These are phyloP conservation scores for Claviceps sp. DNA, from an alignment of 2,329 filamentous ascomycete species.

Conservation along the genomic window DNA sequence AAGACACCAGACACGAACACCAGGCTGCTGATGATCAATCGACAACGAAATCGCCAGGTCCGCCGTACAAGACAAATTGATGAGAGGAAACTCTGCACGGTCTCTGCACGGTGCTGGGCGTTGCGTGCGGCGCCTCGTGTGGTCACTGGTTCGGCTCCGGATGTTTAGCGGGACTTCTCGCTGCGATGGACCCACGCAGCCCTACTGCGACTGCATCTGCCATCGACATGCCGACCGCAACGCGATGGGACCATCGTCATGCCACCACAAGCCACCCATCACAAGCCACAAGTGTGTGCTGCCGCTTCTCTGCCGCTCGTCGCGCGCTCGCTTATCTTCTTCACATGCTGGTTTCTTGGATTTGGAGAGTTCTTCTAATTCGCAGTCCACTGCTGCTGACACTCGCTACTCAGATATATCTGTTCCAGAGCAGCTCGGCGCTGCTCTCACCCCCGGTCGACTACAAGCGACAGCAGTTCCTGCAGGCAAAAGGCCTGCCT, in stretches of 20 bases:
- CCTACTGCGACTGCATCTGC: too few species aligned
- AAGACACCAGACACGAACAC: too few species aligned
- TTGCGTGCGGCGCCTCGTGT: too few species aligned
- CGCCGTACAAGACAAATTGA: too few species aligned
- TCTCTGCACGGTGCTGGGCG: too few species aligned
- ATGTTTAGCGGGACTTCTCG: too few species aligned
- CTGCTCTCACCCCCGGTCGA: slow-evolving; percentile 11
- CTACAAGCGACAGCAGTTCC: slow-evolving; percentile 2
- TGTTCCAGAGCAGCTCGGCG: slow-evolving; percentile 12
- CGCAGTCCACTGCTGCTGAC: slow-evolving; percentile 1
- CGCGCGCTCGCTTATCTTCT: background rate
- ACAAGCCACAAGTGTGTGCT: background rate
- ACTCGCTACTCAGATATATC: slow-evolving; percentile 4
- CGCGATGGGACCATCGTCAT: background rate
- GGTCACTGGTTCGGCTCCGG: too few species aligned
- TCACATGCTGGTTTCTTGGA: background rate
- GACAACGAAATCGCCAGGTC: too few species aligned
- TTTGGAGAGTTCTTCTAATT: background rate
- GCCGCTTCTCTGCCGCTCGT: background rate
- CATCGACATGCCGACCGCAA: background rate
- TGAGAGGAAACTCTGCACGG: too few species aligned
- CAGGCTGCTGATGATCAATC: too few species aligned
- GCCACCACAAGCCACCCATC: background rate
- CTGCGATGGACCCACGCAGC: too few species aligned
- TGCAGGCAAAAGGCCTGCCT: slow-evolving; percentile 2